These are phyloP conservation scores for Bonia amplexicaulis DNA, from an alignment of 176 grass and related monocot genomes.

Conservation along the genomic window DNA sequence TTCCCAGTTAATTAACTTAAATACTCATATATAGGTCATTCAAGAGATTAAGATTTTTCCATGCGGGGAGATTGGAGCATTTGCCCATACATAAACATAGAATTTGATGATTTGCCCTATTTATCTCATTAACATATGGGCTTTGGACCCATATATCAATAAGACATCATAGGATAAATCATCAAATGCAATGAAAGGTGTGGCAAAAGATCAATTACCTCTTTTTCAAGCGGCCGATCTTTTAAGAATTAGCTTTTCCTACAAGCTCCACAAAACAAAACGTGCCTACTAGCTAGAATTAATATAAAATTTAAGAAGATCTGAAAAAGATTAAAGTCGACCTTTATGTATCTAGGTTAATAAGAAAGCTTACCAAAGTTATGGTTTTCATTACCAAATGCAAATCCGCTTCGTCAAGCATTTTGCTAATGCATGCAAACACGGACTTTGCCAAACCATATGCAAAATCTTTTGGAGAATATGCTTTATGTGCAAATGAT, in stretches of 20 bases:
- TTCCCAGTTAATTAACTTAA: not conserved
- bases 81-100: no score
- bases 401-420: not conserved
- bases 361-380: not conserved
- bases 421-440: not conserved
- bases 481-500: not conserved
- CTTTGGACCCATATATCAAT: no score
- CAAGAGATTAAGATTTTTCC: not conserved
- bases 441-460: not conserved
- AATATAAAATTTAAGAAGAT: not conserved
- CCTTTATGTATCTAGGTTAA: not conserved
- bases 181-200: no score
- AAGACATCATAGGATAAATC: no score
- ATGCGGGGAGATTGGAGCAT: no score
- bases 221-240: not conserved
- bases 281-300: not conserved
- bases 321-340: not conserved
- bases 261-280: not conserved
- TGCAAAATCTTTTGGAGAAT: not conserved
- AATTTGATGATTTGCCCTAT: no score
- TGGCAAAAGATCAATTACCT: no score
- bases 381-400: not conserved
- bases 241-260: not conserved
- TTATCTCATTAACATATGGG: no score
- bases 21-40: not conserved